phyloP scores from a whole-genome alignment of 2,329 filamentous ascomycete genomes.

The Huntiella abstrusa region DNA sequence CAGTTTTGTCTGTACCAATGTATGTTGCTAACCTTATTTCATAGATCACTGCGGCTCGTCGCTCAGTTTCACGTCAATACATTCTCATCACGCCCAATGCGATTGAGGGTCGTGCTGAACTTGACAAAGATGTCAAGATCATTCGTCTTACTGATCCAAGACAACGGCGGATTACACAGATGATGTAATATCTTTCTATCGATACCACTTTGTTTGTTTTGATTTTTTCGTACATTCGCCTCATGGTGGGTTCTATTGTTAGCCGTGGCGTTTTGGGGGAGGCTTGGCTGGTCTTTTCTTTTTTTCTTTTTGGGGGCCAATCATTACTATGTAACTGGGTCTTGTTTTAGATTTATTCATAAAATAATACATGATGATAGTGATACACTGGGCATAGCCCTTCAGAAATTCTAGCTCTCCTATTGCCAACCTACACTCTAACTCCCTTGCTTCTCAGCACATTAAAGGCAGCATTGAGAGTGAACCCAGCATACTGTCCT shows the following conservation, averaged over 20 bases:
- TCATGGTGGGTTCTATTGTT: background rate
- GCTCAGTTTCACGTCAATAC: slow-evolving; percentile 79
- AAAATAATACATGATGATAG: slow-evolving; percentile 2
- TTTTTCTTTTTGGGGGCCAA: too few relatives aligned
- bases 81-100: slow-evolving; percentile 91
- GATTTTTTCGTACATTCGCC: background rate
- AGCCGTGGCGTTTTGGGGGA: too few relatives aligned
- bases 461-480: slow-evolving; percentile 57
- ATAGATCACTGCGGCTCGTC: slow-evolving; percentile 45
- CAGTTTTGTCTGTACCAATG: background rate
- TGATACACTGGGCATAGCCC: background rate
- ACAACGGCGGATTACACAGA: slow-evolving; percentile 22
- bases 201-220: background rate
- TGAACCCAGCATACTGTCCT: slow-evolving; percentile 67
- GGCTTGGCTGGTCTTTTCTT: too few relatives aligned
- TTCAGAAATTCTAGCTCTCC: background rate
- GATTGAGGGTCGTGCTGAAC: slow-evolving; percentile 39
- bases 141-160: slow-evolving; percentile 47
- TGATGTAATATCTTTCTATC: slow-evolving; percentile 2
- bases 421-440: slow-evolving; percentile 37
- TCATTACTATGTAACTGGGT: background rate
- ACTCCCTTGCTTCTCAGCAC: slow-evolving; percentile 74
- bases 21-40: slow-evolving; percentile 1
- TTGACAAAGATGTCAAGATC: slow-evolving; percentile 56
- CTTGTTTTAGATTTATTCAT: slow-evolving; percentile 1